Conservation (phyloP, 768 basidiomycete genomes). For the Boletus barrowsii region DNA sequence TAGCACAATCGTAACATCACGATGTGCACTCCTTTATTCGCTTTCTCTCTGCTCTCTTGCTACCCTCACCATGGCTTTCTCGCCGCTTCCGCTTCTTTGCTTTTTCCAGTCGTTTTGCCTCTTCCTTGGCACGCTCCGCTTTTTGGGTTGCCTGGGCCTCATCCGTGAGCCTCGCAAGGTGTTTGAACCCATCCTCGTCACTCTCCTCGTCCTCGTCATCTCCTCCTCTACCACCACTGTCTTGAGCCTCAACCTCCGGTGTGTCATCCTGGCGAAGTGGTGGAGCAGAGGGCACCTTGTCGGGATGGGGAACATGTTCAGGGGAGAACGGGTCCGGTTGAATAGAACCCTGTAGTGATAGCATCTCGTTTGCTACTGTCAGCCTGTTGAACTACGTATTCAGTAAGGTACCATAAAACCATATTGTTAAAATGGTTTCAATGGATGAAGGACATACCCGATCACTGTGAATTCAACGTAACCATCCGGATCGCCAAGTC, state of each 20-base stretch:
- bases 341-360: slow-evolving; percentile 83
- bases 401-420: not conserved
- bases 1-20: slow-evolving; percentile 4
- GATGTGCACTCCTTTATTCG: slow-evolving; percentile 7
- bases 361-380: slow-evolving; percentile 90
- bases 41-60: slow-evolving; percentile 14
- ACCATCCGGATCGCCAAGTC: slow-evolving; percentile 65
- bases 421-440: not conserved
- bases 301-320: slow-evolving; percentile 43
- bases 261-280: slow-evolving; percentile 8
- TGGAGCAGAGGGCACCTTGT: slow-evolving; percentile 6
- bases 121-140: slow-evolving; percentile 26
- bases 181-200: slow-evolving; percentile 32
- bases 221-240: slow-evolving; percentile 4
- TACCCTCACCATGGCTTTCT: slow-evolving; percentile 13
- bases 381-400: slow-evolving; percentile 45
- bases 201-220: slow-evolving; percentile 18
- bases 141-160: slow-evolving; percentile 25
- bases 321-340: slow-evolving; percentile 73
- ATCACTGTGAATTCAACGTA: slow-evolving; percentile 82
- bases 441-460: slow-evolving; percentile 43
- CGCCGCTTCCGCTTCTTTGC: slow-evolving; percentile 31
- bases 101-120: slow-evolving; percentile 27
- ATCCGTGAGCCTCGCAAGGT: slow-evolving; percentile 31
- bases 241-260: slow-evolving; percentile 17